Evolutionary conservation across 1,284 basidiomycete genomes (phyloP).

Genomic region (Cystobasidium pallidum): DNA sequence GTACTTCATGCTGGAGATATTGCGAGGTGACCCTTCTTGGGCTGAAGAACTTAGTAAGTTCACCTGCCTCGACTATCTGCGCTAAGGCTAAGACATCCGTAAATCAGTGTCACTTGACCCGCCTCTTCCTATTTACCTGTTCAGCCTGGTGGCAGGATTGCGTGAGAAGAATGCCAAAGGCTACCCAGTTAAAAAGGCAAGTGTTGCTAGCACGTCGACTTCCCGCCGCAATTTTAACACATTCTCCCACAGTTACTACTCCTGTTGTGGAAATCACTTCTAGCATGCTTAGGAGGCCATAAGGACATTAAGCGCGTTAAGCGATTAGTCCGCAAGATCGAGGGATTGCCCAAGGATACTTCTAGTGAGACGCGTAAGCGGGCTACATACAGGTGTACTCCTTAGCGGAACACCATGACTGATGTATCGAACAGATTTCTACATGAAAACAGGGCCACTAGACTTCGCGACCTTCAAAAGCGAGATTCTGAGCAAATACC

Average conservation of each 20-base stretch:
- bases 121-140: constrained; percentile 87
- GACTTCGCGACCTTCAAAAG: constrained; percentile 84
- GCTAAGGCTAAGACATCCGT: neutral
- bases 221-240: constrained; percentile 38
- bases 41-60: constrained; percentile 90
- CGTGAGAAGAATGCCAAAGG: constrained; percentile 93
- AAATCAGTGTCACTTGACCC: constrained; percentile 86
- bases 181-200: constrained; percentile 92
- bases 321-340: constrained; percentile 78
- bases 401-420: neutral
- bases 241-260: constrained; percentile 70
- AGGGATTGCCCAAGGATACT: constrained; percentile 57
- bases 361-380: constrained; percentile 13
- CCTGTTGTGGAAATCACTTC: constrained; percentile 92
- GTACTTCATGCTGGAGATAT: constrained; percentile 89
- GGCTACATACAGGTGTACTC: neutral
- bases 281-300: constrained; percentile 90
- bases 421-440: constrained; percentile 45
- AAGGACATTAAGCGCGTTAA: constrained; percentile 83
- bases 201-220: constrained; percentile 34
- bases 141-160: constrained; percentile 82
- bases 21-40: constrained; percentile 87
- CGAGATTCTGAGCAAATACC: constrained; percentile 90
- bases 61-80: neutral
- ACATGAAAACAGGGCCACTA: constrained; percentile 61